These are phyloP conservation scores for Cordyceps farinosa DNA, from an alignment of 2,329 filamentous ascomycete genomes.

Conservation along the genomic window DNA sequence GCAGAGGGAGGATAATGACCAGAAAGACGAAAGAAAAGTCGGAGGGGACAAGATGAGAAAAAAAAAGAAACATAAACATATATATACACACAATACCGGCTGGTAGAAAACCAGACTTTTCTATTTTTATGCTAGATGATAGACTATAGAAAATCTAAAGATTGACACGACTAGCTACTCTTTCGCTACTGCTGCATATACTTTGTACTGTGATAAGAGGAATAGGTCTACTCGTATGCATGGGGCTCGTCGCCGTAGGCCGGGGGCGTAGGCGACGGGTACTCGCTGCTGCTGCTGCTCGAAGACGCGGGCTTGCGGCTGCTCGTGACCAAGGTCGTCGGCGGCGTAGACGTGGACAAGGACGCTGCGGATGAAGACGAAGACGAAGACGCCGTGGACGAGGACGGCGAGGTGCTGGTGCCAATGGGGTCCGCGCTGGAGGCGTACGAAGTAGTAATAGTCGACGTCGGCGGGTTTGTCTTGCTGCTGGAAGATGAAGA, in stretches of 20 bases:
- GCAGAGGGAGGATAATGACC: neutral
- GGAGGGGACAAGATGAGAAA: neutral
- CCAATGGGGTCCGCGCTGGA: neutral
- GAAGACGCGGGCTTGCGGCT: neutral
- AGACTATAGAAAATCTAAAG: constrained; percentile 18
- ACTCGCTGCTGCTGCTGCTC: neutral
- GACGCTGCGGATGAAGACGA: neutral
- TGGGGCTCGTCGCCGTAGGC: constrained; percentile 1
- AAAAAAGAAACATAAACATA: neutral
- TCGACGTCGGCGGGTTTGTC: neutral
- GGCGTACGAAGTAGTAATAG: neutral
- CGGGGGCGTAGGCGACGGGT: neutral
- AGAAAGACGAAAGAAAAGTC: neutral
- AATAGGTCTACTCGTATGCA: neutral
- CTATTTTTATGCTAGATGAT: constrained; percentile 15
- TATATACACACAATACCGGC: neutral
- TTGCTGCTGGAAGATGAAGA: neutral
- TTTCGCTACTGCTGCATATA: neutral
- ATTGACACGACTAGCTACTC: neutral
- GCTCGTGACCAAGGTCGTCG: constrained; percentile 10
- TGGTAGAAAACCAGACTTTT: neutral
- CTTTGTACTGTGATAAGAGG: neutral
- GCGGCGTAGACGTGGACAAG: neutral
- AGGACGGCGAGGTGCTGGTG: neutral
- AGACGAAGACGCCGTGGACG: neutral